Evolutionary conservation across 371 early-diverging fungal genomes (phyloP).

Genomic region (Rhizopus delemar): DNA sequence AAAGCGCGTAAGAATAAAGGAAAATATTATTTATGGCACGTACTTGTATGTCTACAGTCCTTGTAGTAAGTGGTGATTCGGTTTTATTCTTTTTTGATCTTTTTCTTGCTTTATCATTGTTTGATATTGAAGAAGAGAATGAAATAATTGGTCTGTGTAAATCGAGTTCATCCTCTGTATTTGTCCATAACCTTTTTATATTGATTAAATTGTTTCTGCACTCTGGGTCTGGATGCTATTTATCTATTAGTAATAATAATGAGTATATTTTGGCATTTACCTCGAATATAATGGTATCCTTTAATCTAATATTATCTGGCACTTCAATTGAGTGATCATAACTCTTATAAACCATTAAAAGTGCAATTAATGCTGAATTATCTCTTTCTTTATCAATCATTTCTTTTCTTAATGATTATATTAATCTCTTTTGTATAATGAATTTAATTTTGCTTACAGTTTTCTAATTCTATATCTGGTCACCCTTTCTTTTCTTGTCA

Average conservation of each 20-base stretch:
- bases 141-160: constrained; percentile 11
- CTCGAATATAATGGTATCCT: constrained; percentile 11
- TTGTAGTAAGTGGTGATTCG: not conserved
- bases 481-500: constrained; percentile 53
- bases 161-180: not conserved
- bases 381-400: constrained; percentile 34
- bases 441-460: constrained; percentile 35
- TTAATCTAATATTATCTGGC: constrained; percentile 20
- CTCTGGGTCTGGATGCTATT: constrained; percentile 43
- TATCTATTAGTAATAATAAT: not conserved
- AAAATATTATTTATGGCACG: not conserved
- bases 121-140: not conserved
- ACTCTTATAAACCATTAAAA: constrained; percentile 43
- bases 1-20: not conserved
- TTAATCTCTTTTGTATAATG: not conserved
- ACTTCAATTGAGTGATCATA: constrained; percentile 41
- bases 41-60: not conserved
- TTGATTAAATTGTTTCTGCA: constrained; percentile 28
- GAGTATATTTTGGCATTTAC: not conserved
- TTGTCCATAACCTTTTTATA: constrained; percentile 35
- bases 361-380: constrained; percentile 43
- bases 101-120: too few relatives aligned
- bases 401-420: constrained; percentile 32
- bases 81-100: not conserved
- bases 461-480: constrained; percentile 49